phyloP scores from a whole-genome alignment of 1,284 basidiomycete genomes.

The Austroboletus novae-zelandiae region DNA sequence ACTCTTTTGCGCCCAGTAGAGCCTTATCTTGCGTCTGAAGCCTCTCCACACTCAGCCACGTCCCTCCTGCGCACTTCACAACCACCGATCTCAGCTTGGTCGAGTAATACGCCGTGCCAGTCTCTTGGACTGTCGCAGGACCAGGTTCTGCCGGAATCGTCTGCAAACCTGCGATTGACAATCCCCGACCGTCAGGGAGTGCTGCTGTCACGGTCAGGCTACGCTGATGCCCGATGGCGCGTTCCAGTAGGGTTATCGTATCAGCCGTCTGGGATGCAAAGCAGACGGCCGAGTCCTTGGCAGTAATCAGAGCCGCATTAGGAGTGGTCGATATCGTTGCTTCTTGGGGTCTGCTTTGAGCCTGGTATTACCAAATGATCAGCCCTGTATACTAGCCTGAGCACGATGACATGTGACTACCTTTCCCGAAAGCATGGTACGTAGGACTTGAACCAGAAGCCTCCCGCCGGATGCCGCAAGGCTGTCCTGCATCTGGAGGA shows the following conservation, averaged over 20 bases:
- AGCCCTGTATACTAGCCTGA: background rate
- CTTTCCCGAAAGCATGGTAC: slow-evolving; percentile 51
- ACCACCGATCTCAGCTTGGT: slow-evolving; percentile 13
- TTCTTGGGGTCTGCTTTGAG: slow-evolving; percentile 44
- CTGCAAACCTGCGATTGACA: slow-evolving; percentile 22
- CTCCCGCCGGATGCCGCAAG: slow-evolving; percentile 68
- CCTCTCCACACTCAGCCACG: slow-evolving; percentile 24
- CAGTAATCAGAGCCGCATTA: slow-evolving; percentile 27
- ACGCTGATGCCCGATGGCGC: slow-evolving; percentile 53
- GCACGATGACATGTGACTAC: slow-evolving; percentile 35
- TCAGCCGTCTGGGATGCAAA: slow-evolving; percentile 58
- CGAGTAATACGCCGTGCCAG: slow-evolving; percentile 22
- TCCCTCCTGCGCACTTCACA: slow-evolving; percentile 24
- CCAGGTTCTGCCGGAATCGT: slow-evolving; percentile 6
- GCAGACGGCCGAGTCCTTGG: slow-evolving; percentile 50
- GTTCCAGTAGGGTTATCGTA: slow-evolving; percentile 55
- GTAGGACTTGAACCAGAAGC: slow-evolving; percentile 63
- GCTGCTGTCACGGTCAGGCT: slow-evolving; percentile 42
- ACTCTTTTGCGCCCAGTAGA: slow-evolving; percentile 32
- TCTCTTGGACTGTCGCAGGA: background rate
- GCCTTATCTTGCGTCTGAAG: slow-evolving; percentile 32
- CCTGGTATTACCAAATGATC: slow-evolving; percentile 33
- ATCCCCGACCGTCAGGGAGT: slow-evolving; percentile 41
- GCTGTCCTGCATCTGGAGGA: slow-evolving; percentile 52
- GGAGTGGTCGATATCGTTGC: slow-evolving; percentile 39